Evolutionary conservation across 2,329 filamentous ascomycete genomes (phyloP).

Genomic region (Fusarium pilosicola): DNA sequence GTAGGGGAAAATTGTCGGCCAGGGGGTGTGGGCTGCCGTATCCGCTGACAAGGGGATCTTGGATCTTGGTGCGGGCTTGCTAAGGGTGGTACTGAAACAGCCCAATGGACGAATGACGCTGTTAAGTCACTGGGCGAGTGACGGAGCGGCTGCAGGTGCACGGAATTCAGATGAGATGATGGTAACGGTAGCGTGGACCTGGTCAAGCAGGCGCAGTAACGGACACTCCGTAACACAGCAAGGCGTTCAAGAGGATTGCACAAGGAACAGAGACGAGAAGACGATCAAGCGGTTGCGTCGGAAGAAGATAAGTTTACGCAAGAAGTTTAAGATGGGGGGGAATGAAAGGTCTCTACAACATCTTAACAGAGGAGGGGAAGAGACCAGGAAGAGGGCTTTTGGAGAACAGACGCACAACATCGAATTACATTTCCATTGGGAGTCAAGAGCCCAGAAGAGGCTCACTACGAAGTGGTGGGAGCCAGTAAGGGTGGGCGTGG

Average conservation of each 20-base stretch:
- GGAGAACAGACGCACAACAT: constrained; percentile 41
- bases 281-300: constrained; percentile 16
- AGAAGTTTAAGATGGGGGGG: constrained; percentile 10
- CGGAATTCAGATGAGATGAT: constrained; percentile 42
- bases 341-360: constrained; percentile 13
- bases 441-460: constrained; percentile 29
- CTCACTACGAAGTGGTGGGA: constrained; percentile 31
- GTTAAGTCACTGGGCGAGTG: constrained; percentile 38
- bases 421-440: constrained; percentile 36
- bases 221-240: constrained; percentile 40
- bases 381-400: constrained; percentile 30
- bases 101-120: constrained; percentile 44
- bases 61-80: constrained; percentile 43
- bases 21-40: constrained; percentile 46
- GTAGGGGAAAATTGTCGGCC: constrained; percentile 47
- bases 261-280: constrained; percentile 27
- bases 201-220: constrained; percentile 38
- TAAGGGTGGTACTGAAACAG: constrained; percentile 47
- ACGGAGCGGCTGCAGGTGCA: constrained; percentile 44
- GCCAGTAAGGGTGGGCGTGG: constrained; percentile 37
- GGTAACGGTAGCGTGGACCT: constrained; percentile 41
- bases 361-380: constrained; percentile 29
- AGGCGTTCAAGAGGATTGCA: constrained; percentile 35
- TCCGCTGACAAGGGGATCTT: constrained; percentile 47
- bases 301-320: constrained; percentile 21